phyloP scores from a whole-genome alignment of 2,329 filamentous ascomycete species.

The Alternaria angustiovoidea region DNA sequence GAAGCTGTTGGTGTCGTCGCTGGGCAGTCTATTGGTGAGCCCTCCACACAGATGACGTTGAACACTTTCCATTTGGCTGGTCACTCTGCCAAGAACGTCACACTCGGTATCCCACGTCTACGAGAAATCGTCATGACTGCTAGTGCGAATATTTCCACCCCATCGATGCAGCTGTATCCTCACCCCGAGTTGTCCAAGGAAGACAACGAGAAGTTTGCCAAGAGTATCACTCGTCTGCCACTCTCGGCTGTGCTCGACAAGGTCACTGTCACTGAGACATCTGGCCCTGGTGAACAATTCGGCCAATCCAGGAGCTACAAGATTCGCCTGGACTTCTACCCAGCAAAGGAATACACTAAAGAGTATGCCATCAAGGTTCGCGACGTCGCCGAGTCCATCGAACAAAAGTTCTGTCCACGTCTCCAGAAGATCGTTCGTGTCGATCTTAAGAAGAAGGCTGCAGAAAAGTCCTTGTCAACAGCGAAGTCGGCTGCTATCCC shows the following conservation, averaged over 20 bases:
- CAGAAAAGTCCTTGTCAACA: conserved; percentile 64
- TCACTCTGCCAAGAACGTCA: conserved; percentile 98
- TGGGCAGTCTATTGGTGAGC: conserved; percentile 94
- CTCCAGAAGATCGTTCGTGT: conserved; percentile 75
- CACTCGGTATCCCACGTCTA: conserved; percentile 94
- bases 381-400: conserved; percentile 82
- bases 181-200: conserved; percentile 74
- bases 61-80: conserved; percentile 99
- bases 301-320: conserved; percentile 84
- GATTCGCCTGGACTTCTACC: conserved; percentile 83
- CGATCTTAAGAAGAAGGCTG: conserved; percentile 80
- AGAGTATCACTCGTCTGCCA: conserved; percentile 86
- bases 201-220: conserved; percentile 82
- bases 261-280: conserved; percentile 79
- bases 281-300: conserved; percentile 74
- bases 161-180: conserved; percentile 84
- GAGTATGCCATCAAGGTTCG: conserved; percentile 83
- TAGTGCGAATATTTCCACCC: conserved; percentile 86
- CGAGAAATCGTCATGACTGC: conserved; percentile 99
- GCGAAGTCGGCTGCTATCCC: conserved; percentile 71
- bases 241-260: conserved; percentile 85
- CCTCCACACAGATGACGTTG: conserved; percentile 98
- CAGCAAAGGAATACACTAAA: conserved; percentile 79
- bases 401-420: conserved; percentile 77
- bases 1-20: conserved; percentile 98